Evolutionary conservation across 495 filamentous ascomycete species (phyloP), one percentile per base, ranked within the genome.

Genomic region (Lasiosphaeriaceae sp.): DNA sequence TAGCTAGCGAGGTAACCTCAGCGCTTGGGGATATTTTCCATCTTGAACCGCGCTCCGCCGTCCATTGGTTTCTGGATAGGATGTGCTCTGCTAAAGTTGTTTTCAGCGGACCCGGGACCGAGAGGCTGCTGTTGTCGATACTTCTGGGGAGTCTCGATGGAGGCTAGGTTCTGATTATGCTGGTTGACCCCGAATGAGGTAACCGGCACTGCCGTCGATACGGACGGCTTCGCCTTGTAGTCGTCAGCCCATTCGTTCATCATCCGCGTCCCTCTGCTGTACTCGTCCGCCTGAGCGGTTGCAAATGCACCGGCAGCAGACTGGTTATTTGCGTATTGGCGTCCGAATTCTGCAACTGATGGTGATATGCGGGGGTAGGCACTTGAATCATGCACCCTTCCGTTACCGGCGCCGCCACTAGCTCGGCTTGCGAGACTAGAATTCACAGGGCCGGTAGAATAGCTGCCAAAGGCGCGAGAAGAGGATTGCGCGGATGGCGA

Each of bases 211-310:
- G 39, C 16, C 6, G 45, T 11, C 11, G 50, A 17, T 3, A 49
- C 14, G 24, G 47, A 17, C 39, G 4, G 19, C 34, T 29, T 26
- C 23, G 61, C 20, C 47, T 45, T 54, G 24, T 56, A 50, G 17
- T 46, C 55, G 14, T 57, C 44, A 49, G 29, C n/a, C 64, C 58
- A 65, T 46, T 45, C 58, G 29, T 41, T 56, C 49, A 55, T 50
- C 11, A 45, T n/a, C n/a, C n/a, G 49, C 8, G 44, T 54, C 34
- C 56, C 55, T 20, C 41, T 35, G 17, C 39, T 24, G 16, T 58
- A 55, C 35, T 57, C 60, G 5, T 44, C 57, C 22, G 48, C 48
- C 20, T 29, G 37, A 34, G 43, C 24, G 41, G 51, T 17, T 19
- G 48, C 47, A 48, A 37, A 50, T 21, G 47, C 12, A 22, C 17